Evolutionary conservation across 257 asterid species (phyloP).

Genomic region (Rubia yunnanensis): DNA sequence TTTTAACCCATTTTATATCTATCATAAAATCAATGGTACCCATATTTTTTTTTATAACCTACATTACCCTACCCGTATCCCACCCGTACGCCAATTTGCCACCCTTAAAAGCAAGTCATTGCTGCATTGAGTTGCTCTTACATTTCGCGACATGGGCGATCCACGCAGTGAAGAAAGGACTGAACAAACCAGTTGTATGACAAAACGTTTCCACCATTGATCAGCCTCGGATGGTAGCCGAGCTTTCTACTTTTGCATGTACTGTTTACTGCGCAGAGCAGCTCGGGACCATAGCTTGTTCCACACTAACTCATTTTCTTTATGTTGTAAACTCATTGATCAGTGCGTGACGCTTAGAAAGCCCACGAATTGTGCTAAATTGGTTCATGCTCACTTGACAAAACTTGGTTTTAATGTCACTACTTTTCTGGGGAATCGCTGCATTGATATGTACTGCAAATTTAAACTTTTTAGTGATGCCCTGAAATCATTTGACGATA

Average conservation of each 20-base stretch:
- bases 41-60: too few species aligned
- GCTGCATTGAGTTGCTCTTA: too few species aligned
- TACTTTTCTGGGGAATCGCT: slow-evolving; percentile 47
- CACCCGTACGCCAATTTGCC: too few species aligned
- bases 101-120: too few species aligned
- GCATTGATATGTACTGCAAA: slow-evolving; percentile 38
- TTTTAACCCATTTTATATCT: too few species aligned
- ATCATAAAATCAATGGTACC: too few species aligned
- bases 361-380: slow-evolving; percentile 35
- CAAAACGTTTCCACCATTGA: not conserved
- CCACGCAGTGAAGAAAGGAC: not conserved
- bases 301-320: slow-evolving; percentile 27
- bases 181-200: not conserved
- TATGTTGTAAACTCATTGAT: slow-evolving; percentile 26
- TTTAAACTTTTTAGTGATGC: slow-evolving; percentile 35
- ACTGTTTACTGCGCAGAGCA: slow-evolving; percentile 26
- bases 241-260: slow-evolving; percentile 33
- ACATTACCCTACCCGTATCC: too few species aligned
- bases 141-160: too few species aligned
- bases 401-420: slow-evolving; percentile 39
- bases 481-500: slow-evolving; percentile 36
- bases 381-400: slow-evolving; percentile 44
- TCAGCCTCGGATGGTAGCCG: not conserved
- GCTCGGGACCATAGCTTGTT: slow-evolving; percentile 18
- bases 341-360: slow-evolving; percentile 21